A percentile compares a stretch with the other conserved stretches of the same genome.
These are phyloP conservation scores for Alternaria atra DNA, from an alignment of 2,329 filamentous ascomycete species.

Conservation along the genomic window DNA sequence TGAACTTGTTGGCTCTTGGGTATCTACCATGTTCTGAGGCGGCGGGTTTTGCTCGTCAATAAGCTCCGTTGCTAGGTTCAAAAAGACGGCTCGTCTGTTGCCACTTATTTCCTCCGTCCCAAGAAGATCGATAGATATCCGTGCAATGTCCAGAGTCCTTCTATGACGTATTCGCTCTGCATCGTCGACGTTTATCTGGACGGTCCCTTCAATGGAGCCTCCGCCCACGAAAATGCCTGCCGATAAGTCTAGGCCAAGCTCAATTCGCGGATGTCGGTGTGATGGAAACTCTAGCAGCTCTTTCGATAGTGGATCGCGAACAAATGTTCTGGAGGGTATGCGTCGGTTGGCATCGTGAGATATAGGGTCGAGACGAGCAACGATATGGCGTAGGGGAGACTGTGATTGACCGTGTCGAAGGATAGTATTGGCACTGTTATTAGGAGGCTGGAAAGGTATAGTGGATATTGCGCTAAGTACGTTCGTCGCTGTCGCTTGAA, in stretches of 20 bases:
- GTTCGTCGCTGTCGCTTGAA: slow-evolving; percentile 25
- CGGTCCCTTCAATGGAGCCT: slow-evolving; percentile 62
- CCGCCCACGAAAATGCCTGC: slow-evolving; percentile 65
- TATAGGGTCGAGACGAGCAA: slow-evolving; percentile 53
- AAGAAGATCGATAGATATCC: slow-evolving; percentile 61
- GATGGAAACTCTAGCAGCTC: slow-evolving; percentile 61
- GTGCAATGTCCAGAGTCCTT: slow-evolving; percentile 57
- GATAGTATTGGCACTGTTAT: slow-evolving; percentile 48
- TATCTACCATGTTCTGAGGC: slow-evolving; percentile 60
- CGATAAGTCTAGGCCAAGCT: slow-evolving; percentile 59
- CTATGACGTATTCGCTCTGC: slow-evolving; percentile 56
- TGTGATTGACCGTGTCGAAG: slow-evolving; percentile 57
- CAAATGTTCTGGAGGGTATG: slow-evolving; percentile 59
- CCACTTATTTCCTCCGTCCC: slow-evolving; percentile 62
- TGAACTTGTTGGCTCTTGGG: slow-evolving; percentile 49
- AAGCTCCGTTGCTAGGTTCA: slow-evolving; percentile 62
- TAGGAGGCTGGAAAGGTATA: slow-evolving; percentile 37
- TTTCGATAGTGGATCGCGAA: slow-evolving; percentile 56
- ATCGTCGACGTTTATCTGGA: slow-evolving; percentile 59
- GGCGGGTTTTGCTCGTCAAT: slow-evolving; percentile 61
- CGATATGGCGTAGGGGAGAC: slow-evolving; percentile 59
- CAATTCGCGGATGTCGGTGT: slow-evolving; percentile 59
- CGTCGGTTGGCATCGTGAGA: slow-evolving; percentile 55
- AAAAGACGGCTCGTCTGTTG: slow-evolving; percentile 58
- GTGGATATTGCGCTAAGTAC: slow-evolving; percentile 16